phyloP scores from a whole-genome alignment of 352 stramenopile genomes.

The Phytophthora citrophthora region DNA sequence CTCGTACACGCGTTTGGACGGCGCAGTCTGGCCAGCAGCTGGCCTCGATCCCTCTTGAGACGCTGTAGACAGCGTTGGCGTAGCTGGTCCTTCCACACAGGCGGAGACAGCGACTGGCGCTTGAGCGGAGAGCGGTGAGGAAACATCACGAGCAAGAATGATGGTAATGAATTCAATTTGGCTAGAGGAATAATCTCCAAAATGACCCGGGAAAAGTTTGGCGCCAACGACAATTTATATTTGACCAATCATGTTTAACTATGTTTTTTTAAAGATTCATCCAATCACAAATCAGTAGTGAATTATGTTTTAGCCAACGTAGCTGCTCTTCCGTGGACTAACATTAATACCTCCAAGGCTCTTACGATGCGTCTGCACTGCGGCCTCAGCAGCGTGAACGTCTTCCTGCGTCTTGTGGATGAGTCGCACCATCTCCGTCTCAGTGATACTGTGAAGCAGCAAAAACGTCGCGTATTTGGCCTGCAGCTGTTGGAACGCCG shows the following conservation, averaged over 20 bases:
- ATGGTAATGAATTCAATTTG: background rate
- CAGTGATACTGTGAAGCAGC: constrained; percentile 63
- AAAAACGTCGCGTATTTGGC: constrained; percentile 72
- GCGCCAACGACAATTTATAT: no score
- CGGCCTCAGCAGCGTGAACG: constrained; percentile 2
- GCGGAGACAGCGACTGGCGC: constrained; percentile 65
- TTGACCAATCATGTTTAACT: no score
- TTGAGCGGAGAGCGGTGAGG: constrained; percentile 23
- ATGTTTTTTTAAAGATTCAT: no score
- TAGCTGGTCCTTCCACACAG: constrained; percentile 78
- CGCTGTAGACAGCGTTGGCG: constrained; percentile 76
- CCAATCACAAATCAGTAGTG: no score
- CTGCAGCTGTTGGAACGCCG: constrained; percentile 65
- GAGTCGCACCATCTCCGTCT: constrained; percentile 63
- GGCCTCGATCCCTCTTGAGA: constrained; percentile 61
- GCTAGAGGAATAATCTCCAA: background rate
- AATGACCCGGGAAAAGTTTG: background rate
- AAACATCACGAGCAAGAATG: background rate
- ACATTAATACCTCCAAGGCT: background rate
- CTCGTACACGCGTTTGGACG: constrained; percentile 52
- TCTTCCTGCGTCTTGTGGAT: constrained; percentile 53
- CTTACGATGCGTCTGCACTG: constrained; percentile 1
- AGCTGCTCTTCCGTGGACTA: no score
- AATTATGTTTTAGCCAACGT: no score
- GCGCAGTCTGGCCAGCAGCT: constrained; percentile 70